Evolutionary conservation across 2,329 filamentous ascomycete species (phyloP), one percentile per base, ranked within the genome.

Genomic region (Fusarium foetens): DNA sequence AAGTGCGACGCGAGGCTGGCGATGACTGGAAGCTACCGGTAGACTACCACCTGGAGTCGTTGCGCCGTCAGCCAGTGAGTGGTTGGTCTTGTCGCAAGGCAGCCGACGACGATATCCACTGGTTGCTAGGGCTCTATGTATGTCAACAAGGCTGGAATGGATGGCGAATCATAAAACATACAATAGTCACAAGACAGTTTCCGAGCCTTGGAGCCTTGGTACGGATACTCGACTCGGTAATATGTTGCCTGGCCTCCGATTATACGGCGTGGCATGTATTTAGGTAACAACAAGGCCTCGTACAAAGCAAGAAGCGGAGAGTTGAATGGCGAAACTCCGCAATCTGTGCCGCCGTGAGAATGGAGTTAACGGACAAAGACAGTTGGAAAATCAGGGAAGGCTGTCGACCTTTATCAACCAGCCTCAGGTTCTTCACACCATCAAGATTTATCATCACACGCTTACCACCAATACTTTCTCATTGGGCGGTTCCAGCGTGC

Each of bases 1-100:
- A 74, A 63, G 74, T 75, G 64, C 66, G 63, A 74, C 70, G 58
- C 72, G 66, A 76, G 70, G 68, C 75, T 77, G 65, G 64, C 61
- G 48, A 48, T 49, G 35, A 35, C 25, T 58, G 58, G 64, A 58
- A 42, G 59, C 54, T 72, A 61, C 41, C 33, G 19, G 66, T 53
- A 70, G 66, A 61, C 67, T 66, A 43, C 66, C 48, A 70, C 66
- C 51, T 72, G 69, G 36, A 72, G 62, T 65, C 53, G 65, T 70
- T 66, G 51, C 46, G 49, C 59, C 48, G 39, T 66, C 65, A 70
- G 61, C 58, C 71, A 46, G 29, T 70, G 55, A 66, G 63, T 66
- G 63, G 51, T 39, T 59, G 43, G 61, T 25, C 38, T 65, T 55
- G 63, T 72, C 58, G 48, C 61, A 62, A 72, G 61, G 63, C 57